Evolutionary conservation across 2,329 filamentous ascomycete species (phyloP).

Genomic region (Lachnum nothofagi): DNA sequence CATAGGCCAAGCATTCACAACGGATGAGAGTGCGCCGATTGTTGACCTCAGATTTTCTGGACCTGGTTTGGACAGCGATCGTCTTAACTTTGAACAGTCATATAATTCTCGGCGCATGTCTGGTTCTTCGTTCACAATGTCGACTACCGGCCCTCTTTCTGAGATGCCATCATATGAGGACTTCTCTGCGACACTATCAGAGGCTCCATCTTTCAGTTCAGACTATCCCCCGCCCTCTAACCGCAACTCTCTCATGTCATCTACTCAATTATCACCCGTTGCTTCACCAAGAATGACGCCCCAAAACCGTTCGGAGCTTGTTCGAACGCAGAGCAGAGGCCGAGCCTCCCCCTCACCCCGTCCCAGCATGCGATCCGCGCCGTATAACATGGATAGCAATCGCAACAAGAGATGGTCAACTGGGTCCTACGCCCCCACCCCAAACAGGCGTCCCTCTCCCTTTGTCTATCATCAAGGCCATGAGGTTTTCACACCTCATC

Average conservation of each 20-base stretch:
- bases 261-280: slow-evolving; percentile 67
- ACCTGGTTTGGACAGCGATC: slow-evolving; percentile 46
- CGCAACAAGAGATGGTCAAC: slow-evolving; percentile 75
- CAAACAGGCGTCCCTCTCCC: slow-evolving; percentile 52
- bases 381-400: slow-evolving; percentile 63
- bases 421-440: slow-evolving; percentile 60
- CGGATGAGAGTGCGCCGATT: slow-evolving; percentile 59
- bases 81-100: slow-evolving; percentile 47
- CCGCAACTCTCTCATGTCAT: slow-evolving; percentile 64
- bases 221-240: slow-evolving; percentile 64
- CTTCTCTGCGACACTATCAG: slow-evolving; percentile 60
- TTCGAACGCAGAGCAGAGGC: slow-evolving; percentile 61
- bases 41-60: slow-evolving; percentile 53
- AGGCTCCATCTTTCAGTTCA: slow-evolving; percentile 61
- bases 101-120: slow-evolving; percentile 60
- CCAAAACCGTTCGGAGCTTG: slow-evolving; percentile 55
- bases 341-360: slow-evolving; percentile 68
- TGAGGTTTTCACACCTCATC: slow-evolving; percentile 52
- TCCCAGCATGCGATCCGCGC: slow-evolving; percentile 61
- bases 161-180: slow-evolving; percentile 70
- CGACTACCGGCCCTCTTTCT: slow-evolving; percentile 58
- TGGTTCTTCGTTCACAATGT: slow-evolving; percentile 69
- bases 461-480: slow-evolving; percentile 58
- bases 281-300: slow-evolving; percentile 64
- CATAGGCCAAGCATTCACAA: slow-evolving; percentile 58